Evolutionary conservation across 768 basidiomycete genomes (phyloP).

Genomic region (Boletus rubescentipes): DNA sequence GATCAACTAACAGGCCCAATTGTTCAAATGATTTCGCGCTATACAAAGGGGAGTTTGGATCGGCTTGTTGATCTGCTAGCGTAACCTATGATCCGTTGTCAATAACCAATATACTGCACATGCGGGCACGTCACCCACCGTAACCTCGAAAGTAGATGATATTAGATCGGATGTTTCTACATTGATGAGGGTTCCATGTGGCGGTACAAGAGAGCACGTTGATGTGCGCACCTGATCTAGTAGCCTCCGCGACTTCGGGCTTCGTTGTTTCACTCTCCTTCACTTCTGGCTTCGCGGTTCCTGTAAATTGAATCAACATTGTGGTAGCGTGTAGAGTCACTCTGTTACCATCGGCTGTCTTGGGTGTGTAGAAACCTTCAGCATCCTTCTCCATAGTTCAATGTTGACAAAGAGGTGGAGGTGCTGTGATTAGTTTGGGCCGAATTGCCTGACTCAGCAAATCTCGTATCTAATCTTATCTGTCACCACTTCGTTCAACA

Average conservation of each 20-base stretch:
- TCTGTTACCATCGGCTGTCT: constrained; percentile 40
- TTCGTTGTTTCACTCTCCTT: constrained; percentile 28
- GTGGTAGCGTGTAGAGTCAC: background rate
- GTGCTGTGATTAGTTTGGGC: background rate
- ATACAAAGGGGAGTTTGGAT: constrained; percentile 93
- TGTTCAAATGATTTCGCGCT: constrained; percentile 95
- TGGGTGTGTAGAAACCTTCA: constrained; percentile 74
- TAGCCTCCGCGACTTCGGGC: constrained; percentile 17
- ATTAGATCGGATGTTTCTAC: constrained; percentile 57
- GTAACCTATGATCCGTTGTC: constrained; percentile 63
- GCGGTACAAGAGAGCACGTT: background rate
- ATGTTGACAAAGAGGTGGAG: constrained; percentile 8
- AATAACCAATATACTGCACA: background rate
- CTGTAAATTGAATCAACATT: constrained; percentile 14
- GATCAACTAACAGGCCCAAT: constrained; percentile 76
- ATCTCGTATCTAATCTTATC: constrained; percentile 21
- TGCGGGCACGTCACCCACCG: constrained; percentile 43
- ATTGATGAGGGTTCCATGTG: background rate
- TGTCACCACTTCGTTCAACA: background rate
- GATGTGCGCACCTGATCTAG: constrained; percentile 23
- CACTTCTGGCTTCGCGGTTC: constrained; percentile 23
- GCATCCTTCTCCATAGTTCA: constrained; percentile 67
- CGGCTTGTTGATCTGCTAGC: constrained; percentile 91
- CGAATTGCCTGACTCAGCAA: constrained; percentile 25
- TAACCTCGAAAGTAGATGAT: constrained; percentile 80